Base-by-base conservation (phyloP, 176 grass and related monocot species). In the Juncus inflexus region DNA sequence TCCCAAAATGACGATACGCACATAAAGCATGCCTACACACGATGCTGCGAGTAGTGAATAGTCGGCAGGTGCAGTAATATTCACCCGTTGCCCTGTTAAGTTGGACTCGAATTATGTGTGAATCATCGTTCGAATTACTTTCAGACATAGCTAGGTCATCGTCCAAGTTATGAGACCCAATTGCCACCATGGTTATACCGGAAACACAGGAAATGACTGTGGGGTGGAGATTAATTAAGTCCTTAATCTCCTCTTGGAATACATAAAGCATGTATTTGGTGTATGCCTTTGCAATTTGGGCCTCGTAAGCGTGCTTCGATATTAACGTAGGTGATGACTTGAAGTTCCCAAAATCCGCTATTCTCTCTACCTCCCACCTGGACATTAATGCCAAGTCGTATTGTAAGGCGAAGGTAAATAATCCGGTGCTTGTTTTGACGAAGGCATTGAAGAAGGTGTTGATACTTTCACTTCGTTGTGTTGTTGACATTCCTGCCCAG, bases 401-500 rank as follows among this genome's bases (percentile, higher is more conserved):
- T 15, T 87, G 77, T 43, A 78, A 65, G 9, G 87, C 73, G 68
- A 91, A 91, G 70, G 80, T 81, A 81, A 80, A 83, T 52, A 91
- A 58, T 54, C 80, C 83, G 8, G 70, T 91, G 63, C 69, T 77
- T 9, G 77, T 74, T 35, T 50, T 87, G 66, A 92, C 61, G 63
- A 69, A 84, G 28, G 77, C 84, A 62, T 87, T 84, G 81, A 91
- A 87, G 69, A 84, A 87, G 70, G 83, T 55, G 36, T 52, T 70
- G 60, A 67, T 75, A 67, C 15, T 84, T 55, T 91, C 84, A 74
- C 67, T 62, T 84, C 84, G 78, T 55, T 84, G 80, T 36, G 84
- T 79, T 43, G 76, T 60, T 36, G 81, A 84, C 84, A 91, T 84
- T 69, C 81, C 84, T 59, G 84, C 89, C 89, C 81, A 84, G 83